phyloP scores from a whole-genome alignment of 2,329 filamentous ascomycete species.

The Phyllosticta ampelicida region DNA sequence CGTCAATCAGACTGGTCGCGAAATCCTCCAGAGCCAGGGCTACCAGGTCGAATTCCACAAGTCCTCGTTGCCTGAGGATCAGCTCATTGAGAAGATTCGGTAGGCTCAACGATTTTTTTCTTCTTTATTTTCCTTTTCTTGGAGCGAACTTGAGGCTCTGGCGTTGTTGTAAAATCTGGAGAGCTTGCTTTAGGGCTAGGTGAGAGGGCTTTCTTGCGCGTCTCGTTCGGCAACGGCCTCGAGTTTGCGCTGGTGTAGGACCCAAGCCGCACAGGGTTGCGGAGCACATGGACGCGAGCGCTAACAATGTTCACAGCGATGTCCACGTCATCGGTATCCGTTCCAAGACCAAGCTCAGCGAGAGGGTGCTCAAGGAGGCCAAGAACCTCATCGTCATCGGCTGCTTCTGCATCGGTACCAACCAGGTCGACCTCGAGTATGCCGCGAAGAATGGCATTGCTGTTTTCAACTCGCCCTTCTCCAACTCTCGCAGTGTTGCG shows the following conservation, averaged over 20 bases:
- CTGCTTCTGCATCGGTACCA: conserved; percentile 98
- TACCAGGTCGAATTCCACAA: conserved; percentile 94
- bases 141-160: neutral
- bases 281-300: neutral
- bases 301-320: conserved; percentile 47
- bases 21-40: conserved; percentile 73
- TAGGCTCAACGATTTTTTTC: conserved; percentile 24
- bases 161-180: neutral
- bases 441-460: conserved; percentile 80
- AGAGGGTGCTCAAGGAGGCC: conserved; percentile 73
- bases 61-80: conserved; percentile 77
- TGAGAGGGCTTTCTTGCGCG: neutral
- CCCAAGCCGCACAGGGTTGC: neutral
- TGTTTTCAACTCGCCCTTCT: conserved; percentile 98
- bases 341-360: conserved; percentile 91
- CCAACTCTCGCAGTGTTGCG: conserved; percentile 92
- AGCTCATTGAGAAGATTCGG: conserved; percentile 95
- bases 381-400: conserved; percentile 93
- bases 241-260: neutral
- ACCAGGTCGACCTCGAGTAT: conserved; percentile 80
- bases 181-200: neutral
- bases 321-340: conserved; percentile 97
- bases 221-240: neutral
- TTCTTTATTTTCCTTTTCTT: neutral
- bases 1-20: conserved; percentile 79